phyloP scores from a whole-genome alignment of 1,284 basidiomycete genomes.

The Malassezia vespertilionis region DNA sequence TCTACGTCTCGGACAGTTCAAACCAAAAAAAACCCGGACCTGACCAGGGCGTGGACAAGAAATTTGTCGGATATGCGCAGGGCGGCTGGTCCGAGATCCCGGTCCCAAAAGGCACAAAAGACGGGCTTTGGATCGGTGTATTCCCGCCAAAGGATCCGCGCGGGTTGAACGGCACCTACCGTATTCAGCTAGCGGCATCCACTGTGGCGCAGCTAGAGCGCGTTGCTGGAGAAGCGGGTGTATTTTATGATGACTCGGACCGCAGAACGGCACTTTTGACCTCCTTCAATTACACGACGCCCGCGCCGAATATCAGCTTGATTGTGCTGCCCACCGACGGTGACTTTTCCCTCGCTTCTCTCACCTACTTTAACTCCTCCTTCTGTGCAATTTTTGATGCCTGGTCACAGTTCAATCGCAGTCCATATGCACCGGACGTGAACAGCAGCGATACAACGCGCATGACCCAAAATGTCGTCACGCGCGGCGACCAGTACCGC shows the following conservation, averaged over 20 bases:
- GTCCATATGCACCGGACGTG: conserved; percentile 14
- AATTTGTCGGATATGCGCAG: conserved; percentile 21
- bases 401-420: conserved; percentile 16
- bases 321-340: conserved; percentile 37
- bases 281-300: conserved; percentile 34
- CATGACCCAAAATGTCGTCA: conserved; percentile 19
- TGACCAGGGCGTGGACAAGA: conserved; percentile 8
- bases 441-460: conserved; percentile 32
- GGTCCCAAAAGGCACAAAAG: conserved; percentile 20
- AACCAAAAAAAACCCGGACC: conserved; percentile 23
- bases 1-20: conserved; percentile 28
- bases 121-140: conserved; percentile 33
- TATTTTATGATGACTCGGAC: conserved; percentile 46
- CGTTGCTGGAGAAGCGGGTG: conserved; percentile 20
- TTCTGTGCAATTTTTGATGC: conserved; percentile 41
- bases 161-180: conserved; percentile 20
- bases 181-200: conserved; percentile 23
- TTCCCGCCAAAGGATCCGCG: conserved; percentile 32
- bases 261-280: conserved; percentile 38
- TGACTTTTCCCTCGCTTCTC: conserved; percentile 21
- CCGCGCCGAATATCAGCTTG: conserved; percentile 28
- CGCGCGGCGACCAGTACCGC: conserved; percentile 3
- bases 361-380: conserved; percentile 41
- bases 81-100: conserved; percentile 30
- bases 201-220: conserved; percentile 25